A percentile compares a stretch with the other conserved stretches of the same genome.
Conservation (phyloP, 441 rosid species). For the Erysimum cheiri region DNA sequence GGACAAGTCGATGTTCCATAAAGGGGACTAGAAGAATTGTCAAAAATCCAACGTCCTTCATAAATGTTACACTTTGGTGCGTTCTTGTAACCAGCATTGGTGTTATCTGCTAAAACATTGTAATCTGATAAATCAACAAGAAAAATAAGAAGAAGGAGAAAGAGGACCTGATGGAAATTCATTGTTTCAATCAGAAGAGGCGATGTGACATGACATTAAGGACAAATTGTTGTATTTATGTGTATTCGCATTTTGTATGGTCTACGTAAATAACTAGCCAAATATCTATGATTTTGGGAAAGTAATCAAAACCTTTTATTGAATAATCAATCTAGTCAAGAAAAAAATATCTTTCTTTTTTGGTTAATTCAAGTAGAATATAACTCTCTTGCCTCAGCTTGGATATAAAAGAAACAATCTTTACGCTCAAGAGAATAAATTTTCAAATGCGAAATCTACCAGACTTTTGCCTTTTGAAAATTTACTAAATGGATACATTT, state of each 20-base stretch:
- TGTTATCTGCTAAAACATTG: slow-evolving; percentile 27
- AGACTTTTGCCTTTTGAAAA: not conserved
- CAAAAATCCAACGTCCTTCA: slow-evolving; percentile 57
- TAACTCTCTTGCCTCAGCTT: not conserved
- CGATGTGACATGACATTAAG: slow-evolving; percentile 1
- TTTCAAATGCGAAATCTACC: not conserved
- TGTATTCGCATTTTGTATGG: not conserved
- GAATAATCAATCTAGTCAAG: not conserved
- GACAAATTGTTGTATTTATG: slow-evolving; percentile 3
- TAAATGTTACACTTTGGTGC: slow-evolving; percentile 38
- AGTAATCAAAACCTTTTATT: not conserved
- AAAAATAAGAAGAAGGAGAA: slow-evolving; percentile 27
- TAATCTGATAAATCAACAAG: slow-evolving; percentile 32
- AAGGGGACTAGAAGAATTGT: slow-evolving; percentile 43
- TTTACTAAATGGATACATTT: not conserved
- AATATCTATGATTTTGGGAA: slow-evolving; percentile 19
- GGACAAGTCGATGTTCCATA: slow-evolving; percentile 56
- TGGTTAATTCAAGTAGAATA: not conserved
- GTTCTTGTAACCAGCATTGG: slow-evolving; percentile 20
- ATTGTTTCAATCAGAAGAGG: slow-evolving; percentile 8
- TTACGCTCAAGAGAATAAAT: not conserved
- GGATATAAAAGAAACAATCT: not conserved
- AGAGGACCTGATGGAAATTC: slow-evolving; percentile 13
- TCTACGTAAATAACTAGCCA: slow-evolving; percentile 10
- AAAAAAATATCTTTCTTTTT: not conserved